Base-by-base conservation (phyloP, 2,329 filamentous ascomycete genomes). In the Cadophora malorum region DNA sequence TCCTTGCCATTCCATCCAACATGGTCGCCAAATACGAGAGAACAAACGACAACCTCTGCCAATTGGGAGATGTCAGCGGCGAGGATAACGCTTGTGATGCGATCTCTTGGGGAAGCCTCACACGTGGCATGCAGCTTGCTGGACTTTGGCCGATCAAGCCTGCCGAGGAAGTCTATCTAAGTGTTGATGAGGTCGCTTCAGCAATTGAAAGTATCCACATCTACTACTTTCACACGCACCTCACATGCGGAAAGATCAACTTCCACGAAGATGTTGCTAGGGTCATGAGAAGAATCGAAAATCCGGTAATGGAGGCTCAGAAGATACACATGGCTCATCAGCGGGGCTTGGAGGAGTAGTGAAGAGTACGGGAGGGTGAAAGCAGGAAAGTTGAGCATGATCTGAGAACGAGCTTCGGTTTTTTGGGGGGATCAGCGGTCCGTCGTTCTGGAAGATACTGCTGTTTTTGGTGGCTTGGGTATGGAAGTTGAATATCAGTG, bases 71-170 rank as follows among this genome's bases (percentile, higher is more conserved):
- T 31, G 21, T 33, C 28, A 50, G 23, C 21, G 52, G 14, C 3
- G 56, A 59, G 25, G 35, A 58, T 10, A 58, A 58, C 12, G 55
- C 55, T 19, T 64, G 63, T 19, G 52, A 58, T 64, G 52, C 35
- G 19, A 50, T 53, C 14, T 47, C 50, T 3, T 64, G 56, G 28
- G 63, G 63, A 4, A 64, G 53, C 23, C 41, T 64, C 1, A 41
- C 21, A 23, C 63, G 55, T 16, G n/a, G 56, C 0, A 55, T 64
- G 41, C 52, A 56, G 4, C 12, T 21, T 6, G 23, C 50, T 8
- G 52, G 63, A 23, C 53, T 64, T 3, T 64, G 23, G 53, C 63
- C 53, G 12, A 56, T 55, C 6, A 64, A 64, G 21, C 25, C 45
- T n/a, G 23, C 33, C 1, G 35, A 47, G n/a, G 21, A 64, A 4